Evolutionary conservation across 306 rosid species (phyloP), one percentile per base, ranked within the genome.

Genomic region (Acacia acuminata): DNA sequence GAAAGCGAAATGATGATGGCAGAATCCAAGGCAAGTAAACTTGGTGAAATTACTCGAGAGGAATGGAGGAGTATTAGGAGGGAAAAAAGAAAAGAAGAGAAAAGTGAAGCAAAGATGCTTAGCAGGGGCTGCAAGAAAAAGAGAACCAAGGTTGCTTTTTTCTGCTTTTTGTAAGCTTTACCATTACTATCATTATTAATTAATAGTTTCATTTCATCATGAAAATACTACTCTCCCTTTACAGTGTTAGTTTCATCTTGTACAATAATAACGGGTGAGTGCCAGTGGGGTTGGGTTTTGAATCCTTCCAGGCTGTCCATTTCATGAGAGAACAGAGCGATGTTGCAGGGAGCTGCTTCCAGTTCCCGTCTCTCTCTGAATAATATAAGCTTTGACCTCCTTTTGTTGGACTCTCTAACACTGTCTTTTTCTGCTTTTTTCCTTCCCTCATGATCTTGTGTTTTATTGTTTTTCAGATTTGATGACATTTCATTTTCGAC

Each of bases 271-370:
- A 87, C 83, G 75, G 75, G 89, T 42, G 83, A 88, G 92, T 20
- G 32, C 12, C 32, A 58, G 15, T 88, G 92, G 94, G 98, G 89
- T 74, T 85, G 81, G 86, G 72, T 80, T 38, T 93, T 85, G 89
- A 89, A 91, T 91, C 86, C 92, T 88, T 91, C 92, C 93, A 93
- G 94, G 84, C 91, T 93, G 97, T 91, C 61, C 72, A 66, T 86
- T 81, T 81, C 84, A 76, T 58, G 19, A 44, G 85, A 65, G 71
- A 74, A 72, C 8, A 72, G 40, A 38, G 73, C 80, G 77, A 83
- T 73, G 79, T 55, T 75, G 53, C 34, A 1, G 22, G 34, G 32
- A 67, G 50, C 48, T 58, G 17, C 76, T 30, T 65, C 67, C 65
- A 58, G 65, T 65, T 70, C 50, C 77, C 71, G 86, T 76, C 74